phyloP scores from a whole-genome alignment of 2,329 filamentous ascomycete genomes.

The Fusarium fracticaudum region DNA sequence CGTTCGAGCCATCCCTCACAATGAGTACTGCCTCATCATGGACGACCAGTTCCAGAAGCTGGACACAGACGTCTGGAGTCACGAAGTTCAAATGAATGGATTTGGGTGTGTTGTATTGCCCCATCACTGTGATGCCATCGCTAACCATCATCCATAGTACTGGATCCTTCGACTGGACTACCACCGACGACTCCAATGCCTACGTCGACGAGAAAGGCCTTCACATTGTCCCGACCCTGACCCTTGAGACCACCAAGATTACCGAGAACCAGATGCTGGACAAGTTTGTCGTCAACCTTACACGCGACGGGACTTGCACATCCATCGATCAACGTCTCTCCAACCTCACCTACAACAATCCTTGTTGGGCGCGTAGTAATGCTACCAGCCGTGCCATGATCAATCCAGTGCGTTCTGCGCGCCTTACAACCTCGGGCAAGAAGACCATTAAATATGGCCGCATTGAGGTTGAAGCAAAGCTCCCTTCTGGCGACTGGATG shows the following conservation, averaged over 20 bases:
- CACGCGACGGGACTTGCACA: slow-evolving; percentile 52
- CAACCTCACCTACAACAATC: background rate
- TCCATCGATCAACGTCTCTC: slow-evolving; percentile 19
- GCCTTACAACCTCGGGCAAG: slow-evolving; percentile 54
- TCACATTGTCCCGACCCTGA: slow-evolving; percentile 63
- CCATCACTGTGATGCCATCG: background rate
- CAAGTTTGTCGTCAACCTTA: slow-evolving; percentile 56
- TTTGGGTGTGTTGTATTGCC: slow-evolving; percentile 45
- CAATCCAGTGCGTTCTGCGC: slow-evolving; percentile 58
- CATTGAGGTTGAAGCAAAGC: slow-evolving; percentile 63
- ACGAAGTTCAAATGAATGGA: slow-evolving; percentile 53
- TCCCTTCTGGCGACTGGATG: slow-evolving; percentile 47
- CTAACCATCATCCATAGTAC: slow-evolving; percentile 19
- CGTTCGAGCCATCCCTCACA: slow-evolving; percentile 7
- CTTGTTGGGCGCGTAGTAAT: slow-evolving; percentile 54
- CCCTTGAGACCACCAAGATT: slow-evolving; percentile 42
- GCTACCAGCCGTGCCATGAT: slow-evolving; percentile 56
- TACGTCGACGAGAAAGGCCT: slow-evolving; percentile 58
- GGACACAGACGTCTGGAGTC: slow-evolving; percentile 55
- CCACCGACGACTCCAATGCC: slow-evolving; percentile 55
- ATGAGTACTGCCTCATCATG: slow-evolving; percentile 38
- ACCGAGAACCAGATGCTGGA: slow-evolving; percentile 48
- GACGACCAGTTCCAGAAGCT: slow-evolving; percentile 30
- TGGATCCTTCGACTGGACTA: slow-evolving; percentile 63
- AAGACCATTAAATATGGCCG: slow-evolving; percentile 59